Percentiles rank a stretch among this genome's conserved stretches.
Conservation (phyloP, 257 asterid species). For the Capsicum rhomboideum region DNA sequence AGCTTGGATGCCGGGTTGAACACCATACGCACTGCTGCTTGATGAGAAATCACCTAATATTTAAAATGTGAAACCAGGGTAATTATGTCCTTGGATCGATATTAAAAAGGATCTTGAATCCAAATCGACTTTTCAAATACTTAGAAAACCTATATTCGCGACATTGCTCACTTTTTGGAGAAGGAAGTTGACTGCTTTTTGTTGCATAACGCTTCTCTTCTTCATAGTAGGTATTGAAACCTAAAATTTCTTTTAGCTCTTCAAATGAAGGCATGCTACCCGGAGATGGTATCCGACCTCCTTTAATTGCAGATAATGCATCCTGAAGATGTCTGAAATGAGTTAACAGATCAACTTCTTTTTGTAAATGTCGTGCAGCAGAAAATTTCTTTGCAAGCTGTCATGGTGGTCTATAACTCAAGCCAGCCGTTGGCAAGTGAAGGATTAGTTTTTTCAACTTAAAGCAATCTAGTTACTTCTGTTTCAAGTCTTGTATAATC, state of each 20-base stretch:
- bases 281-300: slow-evolving; percentile 88
- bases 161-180: slow-evolving; percentile 39
- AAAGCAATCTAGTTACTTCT: neutral
- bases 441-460: neutral
- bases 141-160: neutral
- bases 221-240: slow-evolving; percentile 69
- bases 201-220: slow-evolving; percentile 60
- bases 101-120: neutral
- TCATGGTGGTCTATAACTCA: neutral
- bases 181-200: slow-evolving; percentile 24
- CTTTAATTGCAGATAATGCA: slow-evolving; percentile 70
- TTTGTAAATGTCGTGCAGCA: neutral
- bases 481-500: neutral
- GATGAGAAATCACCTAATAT: slow-evolving; percentile 34
- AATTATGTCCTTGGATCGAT: neutral
- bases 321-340: slow-evolving; percentile 40
- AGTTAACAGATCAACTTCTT: neutral
- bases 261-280: slow-evolving; percentile 93
- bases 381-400: neutral
- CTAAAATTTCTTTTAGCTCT: slow-evolving; percentile 81
- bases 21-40: slow-evolving; percentile 24
- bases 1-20: slow-evolving; percentile 16
- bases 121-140: neutral
- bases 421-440: neutral
- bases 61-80: slow-evolving; percentile 11